Percentiles rank a stretch among this genome's conserved stretches.
Conservation (phyloP, 345 rosid species). For the Lagerstroemia speciosa region DNA sequence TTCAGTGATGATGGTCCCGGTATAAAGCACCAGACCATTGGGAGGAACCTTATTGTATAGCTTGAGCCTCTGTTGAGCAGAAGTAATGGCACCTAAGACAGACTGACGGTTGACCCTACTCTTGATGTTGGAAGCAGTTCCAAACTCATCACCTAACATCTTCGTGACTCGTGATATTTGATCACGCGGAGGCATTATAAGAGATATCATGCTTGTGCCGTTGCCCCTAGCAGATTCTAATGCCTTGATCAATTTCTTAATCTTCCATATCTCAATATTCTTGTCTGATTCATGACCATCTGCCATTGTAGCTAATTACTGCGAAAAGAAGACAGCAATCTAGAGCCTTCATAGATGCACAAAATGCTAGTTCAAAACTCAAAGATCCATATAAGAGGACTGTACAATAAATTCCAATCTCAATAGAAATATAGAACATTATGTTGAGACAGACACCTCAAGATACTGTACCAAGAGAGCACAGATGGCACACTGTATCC, state of each 20-base stretch:
- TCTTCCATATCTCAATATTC: constrained; percentile 93
- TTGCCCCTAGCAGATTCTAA: constrained; percentile 88
- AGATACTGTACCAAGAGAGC: background rate
- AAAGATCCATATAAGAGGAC: background rate
- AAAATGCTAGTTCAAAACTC: background rate
- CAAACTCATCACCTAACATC: constrained; percentile 94
- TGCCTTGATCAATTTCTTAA: constrained; percentile 82
- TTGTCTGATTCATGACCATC: constrained; percentile 53
- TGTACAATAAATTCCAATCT: background rate
- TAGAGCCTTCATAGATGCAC: background rate
- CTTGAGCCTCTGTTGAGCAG: constrained; percentile 90
- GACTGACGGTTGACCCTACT: constrained; percentile 90
- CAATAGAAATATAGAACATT: background rate
- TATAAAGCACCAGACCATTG: constrained; percentile 82
- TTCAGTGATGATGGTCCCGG: constrained; percentile 72
- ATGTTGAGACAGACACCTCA: background rate
- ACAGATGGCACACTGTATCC: background rate
- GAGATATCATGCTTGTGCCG: constrained; percentile 95
- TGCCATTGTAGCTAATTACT: constrained; percentile 21
- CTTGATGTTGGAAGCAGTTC: constrained; percentile 92
- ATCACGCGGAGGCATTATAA: constrained; percentile 95
- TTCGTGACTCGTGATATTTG: constrained; percentile 83
- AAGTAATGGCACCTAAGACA: constrained; percentile 82
- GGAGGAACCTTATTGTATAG: constrained; percentile 87
- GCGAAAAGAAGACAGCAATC: constrained; percentile 10